These are phyloP conservation scores for Ajuga reptans DNA, from an alignment of 305 asterid genomes.

Conservation along the genomic window DNA sequence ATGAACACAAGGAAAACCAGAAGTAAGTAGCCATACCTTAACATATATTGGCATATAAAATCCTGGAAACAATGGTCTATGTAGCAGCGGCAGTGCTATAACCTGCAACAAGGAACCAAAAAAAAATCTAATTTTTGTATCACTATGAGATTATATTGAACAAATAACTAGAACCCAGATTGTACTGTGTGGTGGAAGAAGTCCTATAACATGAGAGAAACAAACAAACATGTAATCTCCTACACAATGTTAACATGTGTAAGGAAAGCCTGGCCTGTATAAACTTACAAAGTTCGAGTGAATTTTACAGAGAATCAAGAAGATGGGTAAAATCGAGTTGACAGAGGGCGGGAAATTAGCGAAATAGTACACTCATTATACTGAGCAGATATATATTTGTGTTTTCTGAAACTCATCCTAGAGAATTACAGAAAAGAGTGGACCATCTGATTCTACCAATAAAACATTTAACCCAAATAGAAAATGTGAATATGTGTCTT, in stretches of 20 bases:
- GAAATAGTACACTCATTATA: not conserved
- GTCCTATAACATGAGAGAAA: conserved; percentile 51
- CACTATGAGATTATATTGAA: conserved; percentile 8
- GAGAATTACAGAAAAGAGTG: not conserved
- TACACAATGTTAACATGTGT: not conserved
- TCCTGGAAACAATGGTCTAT: conserved; percentile 81
- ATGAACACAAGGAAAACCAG: not conserved
- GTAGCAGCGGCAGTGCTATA: conserved; percentile 67
- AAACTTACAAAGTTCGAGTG: not conserved
- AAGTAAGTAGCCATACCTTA: conserved; percentile 50
- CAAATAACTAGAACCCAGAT: conserved; percentile 42
- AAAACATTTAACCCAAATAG: not conserved
- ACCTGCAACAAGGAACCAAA: conserved; percentile 42
- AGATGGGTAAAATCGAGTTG: not conserved
- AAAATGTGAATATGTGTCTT: not conserved
- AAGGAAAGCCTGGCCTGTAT: not conserved
- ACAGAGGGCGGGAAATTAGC: not conserved
- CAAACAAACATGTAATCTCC: not conserved
- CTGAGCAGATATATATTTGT: not conserved
- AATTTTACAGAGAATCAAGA: not conserved
- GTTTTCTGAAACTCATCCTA: not conserved
- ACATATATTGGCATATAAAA: conserved; percentile 91
- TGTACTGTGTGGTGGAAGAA: conserved; percentile 42
- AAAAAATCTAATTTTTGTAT: not conserved
- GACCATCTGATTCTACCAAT: not conserved